Evolutionary conservation across 768 basidiomycete species (phyloP), one percentile per base, ranked within the genome.

Genomic region (Suillus subaureus): DNA sequence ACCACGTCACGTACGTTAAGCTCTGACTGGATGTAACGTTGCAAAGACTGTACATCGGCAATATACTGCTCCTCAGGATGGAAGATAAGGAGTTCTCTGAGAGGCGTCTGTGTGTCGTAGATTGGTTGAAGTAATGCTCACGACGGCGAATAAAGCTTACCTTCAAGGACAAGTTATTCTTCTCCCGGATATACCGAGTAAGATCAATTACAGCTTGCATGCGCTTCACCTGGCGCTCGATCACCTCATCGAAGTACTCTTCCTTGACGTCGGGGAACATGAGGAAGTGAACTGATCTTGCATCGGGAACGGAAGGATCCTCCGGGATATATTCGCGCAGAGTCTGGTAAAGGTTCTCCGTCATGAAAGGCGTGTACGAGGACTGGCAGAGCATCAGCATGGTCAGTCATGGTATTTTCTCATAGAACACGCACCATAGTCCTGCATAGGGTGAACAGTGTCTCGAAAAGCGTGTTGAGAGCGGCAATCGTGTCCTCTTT

Each of bases 341-440:
- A 40, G 93, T 88, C 75, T 99, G 97, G 77, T 98, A 99, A 66
- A 99, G 82, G 78, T 90, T 97, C 79, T 99, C 97, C 8, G 96
- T 96, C 75, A 99, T 82, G 87, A 98, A 99, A 0, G 97, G 97
- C 11, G 96, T 98, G 79, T 97, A 99, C 9, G 97, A 96, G 1
- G 97, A 97, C 96, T 97, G 69, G 57, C 2, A 31, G 45, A 26
- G 49, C 21, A 39, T 60, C 9, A 47, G 65, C 33, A 39, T 69
- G 26, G 67, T 67, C 43, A 26, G 13, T 18, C 33, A 60, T 18
- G 23, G 5, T 31, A 47, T 54, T 21, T 23, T 6, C 6, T 45
- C 28, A 16, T 26, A 39, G 45, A 49, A 62, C 52, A 79, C 85
- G 68, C 72, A 96, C 96, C 93, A 98, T 97, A 4, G 96, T 98